Conservation (phyloP, 208 protist species). For the Novymonas esmeraldas region DNA sequence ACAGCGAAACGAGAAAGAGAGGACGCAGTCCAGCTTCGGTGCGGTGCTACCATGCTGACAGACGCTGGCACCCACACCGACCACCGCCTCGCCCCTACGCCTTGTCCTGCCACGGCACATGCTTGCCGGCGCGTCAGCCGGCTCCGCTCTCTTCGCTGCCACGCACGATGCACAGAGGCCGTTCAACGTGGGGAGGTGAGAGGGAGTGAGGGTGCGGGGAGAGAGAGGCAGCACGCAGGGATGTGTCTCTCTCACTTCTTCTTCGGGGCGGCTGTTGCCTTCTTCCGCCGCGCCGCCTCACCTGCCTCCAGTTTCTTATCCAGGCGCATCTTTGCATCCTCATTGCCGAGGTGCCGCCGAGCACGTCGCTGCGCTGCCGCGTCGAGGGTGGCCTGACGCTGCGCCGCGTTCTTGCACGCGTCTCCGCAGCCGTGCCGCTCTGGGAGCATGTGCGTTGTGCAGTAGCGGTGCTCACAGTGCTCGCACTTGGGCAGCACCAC, state of each 20-base stretch:
- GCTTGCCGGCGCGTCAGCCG: too few relatives aligned
- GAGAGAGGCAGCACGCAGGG: background rate
- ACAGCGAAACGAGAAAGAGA: too few relatives aligned
- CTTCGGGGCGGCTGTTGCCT: slow-evolving; percentile 24
- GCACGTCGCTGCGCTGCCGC: slow-evolving; percentile 53
- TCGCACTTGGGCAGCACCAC: slow-evolving; percentile 64
- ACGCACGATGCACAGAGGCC: too few relatives aligned
- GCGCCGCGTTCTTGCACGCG: slow-evolving; percentile 61
- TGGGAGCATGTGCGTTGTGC: slow-evolving; percentile 78
- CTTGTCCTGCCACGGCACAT: too few relatives aligned
- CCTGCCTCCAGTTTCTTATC: slow-evolving; percentile 54
- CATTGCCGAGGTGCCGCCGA: slow-evolving; percentile 69
- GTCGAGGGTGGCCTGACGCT: slow-evolving; percentile 62
- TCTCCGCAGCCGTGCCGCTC: slow-evolving; percentile 87
- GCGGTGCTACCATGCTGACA: too few relatives aligned
- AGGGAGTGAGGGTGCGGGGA: too few relatives aligned
- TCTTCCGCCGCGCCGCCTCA: slow-evolving; percentile 69
- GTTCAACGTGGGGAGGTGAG: too few relatives aligned
- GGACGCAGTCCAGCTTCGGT: too few relatives aligned
- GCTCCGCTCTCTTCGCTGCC: too few relatives aligned
- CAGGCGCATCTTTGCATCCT: slow-evolving; percentile 69
- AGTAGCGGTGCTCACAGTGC: slow-evolving; percentile 69
- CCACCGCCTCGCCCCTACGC: too few relatives aligned
- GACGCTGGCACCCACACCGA: too few relatives aligned
- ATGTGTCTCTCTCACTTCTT: slow-evolving; percentile 24